phyloP scores from a whole-genome alignment of 2,329 filamentous ascomycete species.

The Pseudogymnoascus sp. region DNA sequence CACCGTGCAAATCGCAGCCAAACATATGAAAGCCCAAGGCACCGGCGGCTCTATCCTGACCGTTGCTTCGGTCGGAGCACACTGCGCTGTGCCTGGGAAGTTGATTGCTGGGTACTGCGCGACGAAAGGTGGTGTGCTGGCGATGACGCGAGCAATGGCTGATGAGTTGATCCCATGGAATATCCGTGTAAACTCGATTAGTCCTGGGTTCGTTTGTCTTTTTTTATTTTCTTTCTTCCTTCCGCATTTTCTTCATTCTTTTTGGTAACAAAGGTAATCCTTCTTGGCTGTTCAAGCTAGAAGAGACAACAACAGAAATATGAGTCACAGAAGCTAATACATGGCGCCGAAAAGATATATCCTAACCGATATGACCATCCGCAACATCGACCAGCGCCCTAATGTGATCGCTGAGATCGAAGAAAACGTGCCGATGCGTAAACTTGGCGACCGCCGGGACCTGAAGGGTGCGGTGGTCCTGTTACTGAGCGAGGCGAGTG shows the following conservation, averaged over 20 bases:
- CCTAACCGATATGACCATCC: constrained; percentile 31
- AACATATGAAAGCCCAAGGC: constrained; percentile 39
- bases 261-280: not conserved
- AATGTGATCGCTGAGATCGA: constrained; percentile 29
- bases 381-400: constrained; percentile 24
- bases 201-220: constrained; percentile 38
- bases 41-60: constrained; percentile 31
- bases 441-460: constrained; percentile 33
- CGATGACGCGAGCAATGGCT: constrained; percentile 35
- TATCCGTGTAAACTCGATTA: constrained; percentile 33
- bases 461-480: constrained; percentile 34
- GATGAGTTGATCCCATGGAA: constrained; percentile 28
- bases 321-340: not conserved
- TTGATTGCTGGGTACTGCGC: constrained; percentile 26
- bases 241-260: not conserved
- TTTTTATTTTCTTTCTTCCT: constrained; percentile 34
- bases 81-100: constrained; percentile 25
- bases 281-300: not conserved
- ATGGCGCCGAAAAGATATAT: constrained; percentile 24
- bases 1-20: not conserved
- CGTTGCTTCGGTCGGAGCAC: constrained; percentile 43
- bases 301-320: not conserved
- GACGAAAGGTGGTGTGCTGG: constrained; percentile 37
- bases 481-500: constrained; percentile 34
- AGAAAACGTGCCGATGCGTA: constrained; percentile 29